Percentiles rank a stretch among this genome's conserved stretches.
Conservation (phyloP, 768 basidiomycete genomes). For the Boletus reticulatus region DNA sequence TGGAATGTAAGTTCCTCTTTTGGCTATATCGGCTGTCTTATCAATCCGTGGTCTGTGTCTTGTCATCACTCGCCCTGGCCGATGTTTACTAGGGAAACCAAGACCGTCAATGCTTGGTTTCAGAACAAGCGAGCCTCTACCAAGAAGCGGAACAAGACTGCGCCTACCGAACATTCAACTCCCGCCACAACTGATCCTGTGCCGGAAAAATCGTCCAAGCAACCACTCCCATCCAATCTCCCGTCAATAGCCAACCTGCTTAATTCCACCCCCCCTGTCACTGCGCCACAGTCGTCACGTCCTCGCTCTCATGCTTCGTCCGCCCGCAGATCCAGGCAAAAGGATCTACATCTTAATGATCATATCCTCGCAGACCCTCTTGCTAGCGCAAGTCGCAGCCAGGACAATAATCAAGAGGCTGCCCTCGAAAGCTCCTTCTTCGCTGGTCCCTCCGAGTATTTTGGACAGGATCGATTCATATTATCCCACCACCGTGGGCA, state of each 20-base stretch:
- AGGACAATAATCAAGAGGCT: slow-evolving; percentile 13
- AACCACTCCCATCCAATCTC: slow-evolving; percentile 29
- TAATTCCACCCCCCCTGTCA: slow-evolving; percentile 32
- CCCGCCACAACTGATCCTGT: slow-evolving; percentile 27
- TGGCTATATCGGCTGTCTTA: slow-evolving; percentile 21
- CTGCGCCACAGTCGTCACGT: slow-evolving; percentile 23
- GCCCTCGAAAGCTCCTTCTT: slow-evolving; percentile 32
- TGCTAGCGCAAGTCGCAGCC: background rate
- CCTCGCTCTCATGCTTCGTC: slow-evolving; percentile 26
- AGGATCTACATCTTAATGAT: slow-evolving; percentile 32
- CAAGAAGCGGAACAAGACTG: slow-evolving; percentile 63
- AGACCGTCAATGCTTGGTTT: slow-evolving; percentile 86
- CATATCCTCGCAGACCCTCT: slow-evolving; percentile 23
- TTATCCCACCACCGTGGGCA: slow-evolving; percentile 34
- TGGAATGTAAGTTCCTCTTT: slow-evolving; percentile 61
- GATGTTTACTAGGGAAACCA: slow-evolving; percentile 61
- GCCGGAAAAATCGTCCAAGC: slow-evolving; percentile 25
- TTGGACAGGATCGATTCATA: slow-evolving; percentile 31
- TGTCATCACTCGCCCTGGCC: slow-evolving; percentile 9
- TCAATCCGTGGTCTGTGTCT: slow-evolving; percentile 12
- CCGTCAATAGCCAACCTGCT: slow-evolving; percentile 40
- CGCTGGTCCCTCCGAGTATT: slow-evolving; percentile 30
- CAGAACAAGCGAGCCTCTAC: slow-evolving; percentile 83
- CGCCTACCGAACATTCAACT: slow-evolving; percentile 29
- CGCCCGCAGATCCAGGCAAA: slow-evolving; percentile 30